phyloP scores from a whole-genome alignment of 176 grass and related monocot genomes.

The Zizania latifolia region DNA sequence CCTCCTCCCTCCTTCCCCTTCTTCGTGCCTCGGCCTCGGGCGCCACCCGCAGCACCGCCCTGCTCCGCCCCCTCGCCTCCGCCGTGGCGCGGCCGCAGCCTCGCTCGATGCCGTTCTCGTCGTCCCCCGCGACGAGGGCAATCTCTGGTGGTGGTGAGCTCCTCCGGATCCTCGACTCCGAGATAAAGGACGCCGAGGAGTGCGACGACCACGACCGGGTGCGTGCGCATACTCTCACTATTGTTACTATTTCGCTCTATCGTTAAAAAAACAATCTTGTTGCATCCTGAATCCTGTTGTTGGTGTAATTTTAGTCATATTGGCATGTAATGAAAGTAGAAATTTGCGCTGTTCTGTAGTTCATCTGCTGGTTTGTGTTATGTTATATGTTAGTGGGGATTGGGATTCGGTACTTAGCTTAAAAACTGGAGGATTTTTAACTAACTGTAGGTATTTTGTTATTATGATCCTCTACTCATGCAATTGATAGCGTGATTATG shows the following conservation, averaged over 20 bases:
- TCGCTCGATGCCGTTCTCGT: constrained; percentile 46
- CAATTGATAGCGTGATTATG: not conserved
- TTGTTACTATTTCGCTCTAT: not conserved
- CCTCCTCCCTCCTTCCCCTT: not conserved
- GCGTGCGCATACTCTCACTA: not conserved
- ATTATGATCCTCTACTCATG: not conserved
- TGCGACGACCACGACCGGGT: constrained; percentile 70
- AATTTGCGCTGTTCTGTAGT: not conserved
- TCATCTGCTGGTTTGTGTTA: not conserved
- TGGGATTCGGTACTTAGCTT: not conserved
- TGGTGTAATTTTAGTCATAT: not conserved
- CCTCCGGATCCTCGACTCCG: constrained; percentile 56
- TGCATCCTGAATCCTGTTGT: not conserved
- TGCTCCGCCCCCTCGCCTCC: constrained; percentile 31
- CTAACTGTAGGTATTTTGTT: not conserved
- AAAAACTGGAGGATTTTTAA: not conserved
- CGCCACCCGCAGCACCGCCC: not conserved
- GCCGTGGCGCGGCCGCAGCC: not conserved
- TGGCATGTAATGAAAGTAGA: not conserved
- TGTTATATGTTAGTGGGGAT: not conserved
- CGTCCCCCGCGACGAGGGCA: constrained; percentile 28
- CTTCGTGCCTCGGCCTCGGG: constrained; percentile 19
- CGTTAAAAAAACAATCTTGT: not conserved
- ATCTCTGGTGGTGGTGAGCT: constrained; percentile 53
- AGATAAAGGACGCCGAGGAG: constrained; percentile 78